These are phyloP conservation scores for Penicillium italicum DNA, from an alignment of 2,329 filamentous ascomycete species.

Conservation along the genomic window DNA sequence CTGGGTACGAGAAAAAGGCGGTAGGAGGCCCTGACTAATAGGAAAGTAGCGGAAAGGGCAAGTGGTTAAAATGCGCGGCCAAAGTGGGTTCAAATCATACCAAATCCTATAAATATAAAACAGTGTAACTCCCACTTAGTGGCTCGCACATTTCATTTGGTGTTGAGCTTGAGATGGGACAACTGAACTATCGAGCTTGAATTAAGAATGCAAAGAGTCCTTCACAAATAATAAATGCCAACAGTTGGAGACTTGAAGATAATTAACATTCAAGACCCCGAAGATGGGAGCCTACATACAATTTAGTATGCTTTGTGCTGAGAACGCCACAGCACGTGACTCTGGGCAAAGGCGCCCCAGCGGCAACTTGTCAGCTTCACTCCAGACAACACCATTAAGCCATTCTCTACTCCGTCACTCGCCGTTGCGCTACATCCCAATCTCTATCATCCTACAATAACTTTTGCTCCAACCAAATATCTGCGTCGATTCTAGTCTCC, in stretches of 20 bases:
- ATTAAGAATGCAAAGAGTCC: background rate
- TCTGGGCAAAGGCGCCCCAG: slow-evolving; percentile 16
- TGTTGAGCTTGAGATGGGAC: background rate
- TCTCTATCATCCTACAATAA: background rate
- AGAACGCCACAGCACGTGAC: slow-evolving; percentile 26
- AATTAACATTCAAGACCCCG: background rate
- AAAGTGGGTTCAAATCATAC: too few species aligned
- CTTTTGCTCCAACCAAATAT: background rate
- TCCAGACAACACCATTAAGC: slow-evolving; percentile 7
- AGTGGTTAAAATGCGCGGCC: too few species aligned
- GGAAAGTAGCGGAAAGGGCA: too few species aligned
- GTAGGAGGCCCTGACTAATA: too few species aligned
- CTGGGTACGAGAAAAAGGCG: too few species aligned
- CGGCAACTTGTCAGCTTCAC: slow-evolving; percentile 24
- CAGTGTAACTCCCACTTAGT: background rate
- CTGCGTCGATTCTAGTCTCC: background rate
- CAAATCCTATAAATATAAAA: too few species aligned
- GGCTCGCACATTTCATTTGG: background rate
- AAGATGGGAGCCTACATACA: background rate
- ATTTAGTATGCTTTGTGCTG: slow-evolving; percentile 10
- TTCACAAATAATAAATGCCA: background rate
- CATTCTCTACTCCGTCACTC: background rate
- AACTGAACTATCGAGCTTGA: background rate
- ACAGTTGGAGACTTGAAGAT: background rate
- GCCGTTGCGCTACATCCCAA: background rate